Evolutionary conservation across 164 flowering plant species (phyloP), one percentile per base, ranked within the genome.

Genomic region (Piper longum): DNA sequence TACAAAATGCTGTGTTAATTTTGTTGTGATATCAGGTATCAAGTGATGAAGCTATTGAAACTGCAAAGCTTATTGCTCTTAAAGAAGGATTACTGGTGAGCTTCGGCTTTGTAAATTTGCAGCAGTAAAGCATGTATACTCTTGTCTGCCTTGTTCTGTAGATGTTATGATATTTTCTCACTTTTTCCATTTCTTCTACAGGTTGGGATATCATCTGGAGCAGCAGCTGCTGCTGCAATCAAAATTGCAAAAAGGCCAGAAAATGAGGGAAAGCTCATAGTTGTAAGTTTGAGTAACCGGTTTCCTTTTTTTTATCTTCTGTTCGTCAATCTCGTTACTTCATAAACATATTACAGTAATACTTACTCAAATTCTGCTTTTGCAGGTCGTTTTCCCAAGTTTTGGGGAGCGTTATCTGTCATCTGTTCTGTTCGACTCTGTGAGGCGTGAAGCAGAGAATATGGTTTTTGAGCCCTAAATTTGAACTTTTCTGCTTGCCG

Each of bases 181-280:
- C 3, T 16, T 4, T 54, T 54, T 4, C 41, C 61, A 36, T 43
- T 9, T 40, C 7, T 36, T 19, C 57, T n/a, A 17, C 58, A 73
- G 76, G 72, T 71, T 54, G 74, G 74, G 17, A 67, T 71, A 42
- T 71, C 74, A 43, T 71, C 70, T 62, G 74, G 74, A 4, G 70
- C 74, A 36, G 74, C 74, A 5, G 70, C 74, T 0, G 74, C 74
- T 54, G 74, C 74, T 55, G 70, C 74, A 41, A 67, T 71, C 26
- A 67, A 67, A 60, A 17, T 67, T 54, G 74, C 74, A 19, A 59
- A 71, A 63, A 66, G 87, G 70, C 91, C 89, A 14, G 93, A 89
- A 64, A 78, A 82, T 77, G 82, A 79, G 62, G 96, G 91, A 55
- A 89, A 89, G 66, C 83, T 89, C 71, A 83, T 89, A 17, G 87